phyloP scores from a whole-genome alignment of 139 green algal species.

The Chlorella sp. region DNA sequence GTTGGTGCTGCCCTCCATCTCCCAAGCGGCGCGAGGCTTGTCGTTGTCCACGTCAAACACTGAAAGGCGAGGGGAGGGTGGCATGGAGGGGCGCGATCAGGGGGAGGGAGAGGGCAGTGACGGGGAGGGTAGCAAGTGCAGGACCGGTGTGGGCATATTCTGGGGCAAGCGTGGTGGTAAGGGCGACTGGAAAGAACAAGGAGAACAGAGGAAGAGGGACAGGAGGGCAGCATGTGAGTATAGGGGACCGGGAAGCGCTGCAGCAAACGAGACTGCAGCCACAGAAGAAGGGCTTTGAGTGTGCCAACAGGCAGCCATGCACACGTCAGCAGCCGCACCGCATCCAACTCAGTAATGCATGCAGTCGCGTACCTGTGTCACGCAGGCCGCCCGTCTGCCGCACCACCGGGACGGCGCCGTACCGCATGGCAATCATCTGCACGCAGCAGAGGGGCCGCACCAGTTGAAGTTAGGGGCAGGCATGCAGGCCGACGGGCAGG shows the following conservation, averaged over 20 bases:
- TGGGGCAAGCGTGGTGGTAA: too few species aligned
- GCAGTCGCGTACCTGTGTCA: constrained; percentile 66
- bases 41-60: constrained; percentile 68
- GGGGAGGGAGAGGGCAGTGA: background rate
- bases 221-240: too few species aligned
- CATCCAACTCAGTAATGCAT: too few species aligned
- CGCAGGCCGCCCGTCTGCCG: constrained; percentile 90
- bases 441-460: constrained; percentile 17
- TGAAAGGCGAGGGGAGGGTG: background rate
- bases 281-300: background rate
- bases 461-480: constrained; percentile 38
- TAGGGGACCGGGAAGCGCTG: too few species aligned
- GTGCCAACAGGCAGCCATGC: background rate
- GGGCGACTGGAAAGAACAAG: background rate
- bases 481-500: too few species aligned
- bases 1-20: constrained; percentile 77
- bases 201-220: too few species aligned
- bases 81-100: background rate
- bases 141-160: too few species aligned
- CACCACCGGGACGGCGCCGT: constrained; percentile 89
- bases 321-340: background rate
- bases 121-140: too few species aligned
- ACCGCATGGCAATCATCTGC: constrained; percentile 93
- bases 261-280: too few species aligned
- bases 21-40: constrained; percentile 83